Conservation (phyloP, 2,329 filamentous ascomycete genomes). For the Fragosphaeria purpurea region DNA sequence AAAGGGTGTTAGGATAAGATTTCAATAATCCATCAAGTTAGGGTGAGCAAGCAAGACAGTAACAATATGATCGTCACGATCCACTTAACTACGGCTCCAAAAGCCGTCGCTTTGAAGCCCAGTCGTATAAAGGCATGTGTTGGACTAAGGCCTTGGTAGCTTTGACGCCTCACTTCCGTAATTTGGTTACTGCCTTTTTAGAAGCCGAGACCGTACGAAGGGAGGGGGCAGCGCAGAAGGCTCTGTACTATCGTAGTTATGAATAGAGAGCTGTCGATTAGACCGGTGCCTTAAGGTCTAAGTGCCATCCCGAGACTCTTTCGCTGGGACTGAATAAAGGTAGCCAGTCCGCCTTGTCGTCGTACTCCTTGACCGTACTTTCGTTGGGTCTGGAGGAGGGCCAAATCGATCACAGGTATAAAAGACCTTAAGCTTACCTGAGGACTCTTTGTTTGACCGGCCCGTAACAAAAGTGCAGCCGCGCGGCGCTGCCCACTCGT, state of each 20-base stretch:
- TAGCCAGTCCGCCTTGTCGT: neutral
- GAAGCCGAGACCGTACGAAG: neutral
- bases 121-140: neutral
- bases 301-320: neutral
- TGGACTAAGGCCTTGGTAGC: neutral
- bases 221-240: neutral
- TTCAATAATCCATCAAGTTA: neutral
- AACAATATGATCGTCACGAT: neutral
- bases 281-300: neutral
- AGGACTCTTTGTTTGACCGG: neutral
- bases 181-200: neutral
- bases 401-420: neutral
- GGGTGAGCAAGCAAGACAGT: neutral
- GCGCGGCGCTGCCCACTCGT: neutral
- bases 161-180: neutral
- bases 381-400: neutral
- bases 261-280: neutral
- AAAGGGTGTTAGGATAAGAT: neutral
- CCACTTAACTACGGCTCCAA: neutral
- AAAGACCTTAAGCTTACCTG: neutral
- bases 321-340: neutral
- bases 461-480: constrained; percentile 1
- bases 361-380: neutral
- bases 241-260: constrained; percentile 1
- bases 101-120: neutral